phyloP scores from a whole-genome alignment of 805 yeast genomes.

The Candida methanosorbosa region DNA sequence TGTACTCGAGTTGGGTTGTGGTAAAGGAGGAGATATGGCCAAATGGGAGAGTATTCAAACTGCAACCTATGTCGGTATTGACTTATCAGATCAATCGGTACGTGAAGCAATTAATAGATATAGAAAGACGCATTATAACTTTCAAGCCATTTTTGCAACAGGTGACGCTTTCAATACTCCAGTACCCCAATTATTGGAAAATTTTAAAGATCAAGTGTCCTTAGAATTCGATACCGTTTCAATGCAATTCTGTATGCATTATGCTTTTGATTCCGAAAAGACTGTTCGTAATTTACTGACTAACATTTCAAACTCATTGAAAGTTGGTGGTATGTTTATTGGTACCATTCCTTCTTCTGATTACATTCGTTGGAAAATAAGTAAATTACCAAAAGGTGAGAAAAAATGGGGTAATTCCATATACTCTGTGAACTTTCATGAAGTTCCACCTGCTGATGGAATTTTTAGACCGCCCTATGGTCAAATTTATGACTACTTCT shows the following conservation, averaged over 20 bases:
- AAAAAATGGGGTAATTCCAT: slow-evolving; percentile 78
- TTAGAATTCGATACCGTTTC: slow-evolving; percentile 86
- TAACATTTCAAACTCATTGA: slow-evolving; percentile 69
- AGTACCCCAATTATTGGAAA: slow-evolving; percentile 56
- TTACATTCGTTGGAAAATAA: slow-evolving; percentile 61
- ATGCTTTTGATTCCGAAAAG: slow-evolving; percentile 83
- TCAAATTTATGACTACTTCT: slow-evolving; percentile 68
- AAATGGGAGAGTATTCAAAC: slow-evolving; percentile 76
- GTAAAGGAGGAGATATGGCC: slow-evolving; percentile 94
- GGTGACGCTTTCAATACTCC: slow-evolving; percentile 84
- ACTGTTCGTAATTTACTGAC: slow-evolving; percentile 65
- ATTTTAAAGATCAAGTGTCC: slow-evolving; percentile 51
- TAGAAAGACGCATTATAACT: slow-evolving; percentile 35
- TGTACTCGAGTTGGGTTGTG: slow-evolving; percentile 87
- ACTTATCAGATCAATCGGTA: slow-evolving; percentile 83
- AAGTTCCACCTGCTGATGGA: slow-evolving; percentile 69
- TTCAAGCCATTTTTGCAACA: slow-evolving; percentile 66
- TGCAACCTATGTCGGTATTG: slow-evolving; percentile 80
- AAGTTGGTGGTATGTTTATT: slow-evolving; percentile 78
- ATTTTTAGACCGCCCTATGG: slow-evolving; percentile 74
- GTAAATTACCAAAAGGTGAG: slow-evolving; percentile 40
- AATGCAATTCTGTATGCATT: slow-evolving; percentile 89
- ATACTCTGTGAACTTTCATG: slow-evolving; percentile 74
- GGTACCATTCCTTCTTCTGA: slow-evolving; percentile 95
- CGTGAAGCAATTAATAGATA: slow-evolving; percentile 78